Percentiles rank a stretch among this genome's conserved stretches.
Evolutionary conservation across 495 filamentous ascomycete species (phyloP).

Genomic region (Neurospora terricola): DNA sequence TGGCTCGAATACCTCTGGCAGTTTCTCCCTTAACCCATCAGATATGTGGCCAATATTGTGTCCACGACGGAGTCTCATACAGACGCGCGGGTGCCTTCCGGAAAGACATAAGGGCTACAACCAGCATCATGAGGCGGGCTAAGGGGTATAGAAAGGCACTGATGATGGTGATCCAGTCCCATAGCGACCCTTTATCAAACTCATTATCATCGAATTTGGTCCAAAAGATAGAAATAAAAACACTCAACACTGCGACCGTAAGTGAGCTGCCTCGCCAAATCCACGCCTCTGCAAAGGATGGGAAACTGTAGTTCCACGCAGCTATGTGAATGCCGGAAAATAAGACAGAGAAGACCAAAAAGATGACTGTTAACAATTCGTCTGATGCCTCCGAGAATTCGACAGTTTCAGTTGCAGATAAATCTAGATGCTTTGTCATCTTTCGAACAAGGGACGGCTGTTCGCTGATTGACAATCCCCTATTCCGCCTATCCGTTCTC

Average conservation of each 20-base stretch:
- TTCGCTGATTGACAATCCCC: neutral
- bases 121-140: neutral
- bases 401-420: neutral
- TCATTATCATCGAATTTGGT: too few relatives aligned
- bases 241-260: neutral
- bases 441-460: neutral
- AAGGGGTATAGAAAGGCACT: neutral
- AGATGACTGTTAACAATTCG: fast-evolving
- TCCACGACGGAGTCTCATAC: neutral
- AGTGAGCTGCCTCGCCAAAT: neutral
- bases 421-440: neutral
- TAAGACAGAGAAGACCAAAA: neutral
- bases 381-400: fast-evolving
- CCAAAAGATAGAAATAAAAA: too few relatives aligned
- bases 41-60: neutral
- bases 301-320: neutral
- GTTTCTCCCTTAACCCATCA: neutral
- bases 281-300: neutral
- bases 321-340: neutral
- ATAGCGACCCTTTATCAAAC: neutral
- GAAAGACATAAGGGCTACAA: fast-evolving
- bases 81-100: neutral
- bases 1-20: neutral
- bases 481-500: neutral
- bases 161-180: neutral